Conservation (phyloP, 1,284 basidiomycete species). For the Cerioporus squamosus region DNA sequence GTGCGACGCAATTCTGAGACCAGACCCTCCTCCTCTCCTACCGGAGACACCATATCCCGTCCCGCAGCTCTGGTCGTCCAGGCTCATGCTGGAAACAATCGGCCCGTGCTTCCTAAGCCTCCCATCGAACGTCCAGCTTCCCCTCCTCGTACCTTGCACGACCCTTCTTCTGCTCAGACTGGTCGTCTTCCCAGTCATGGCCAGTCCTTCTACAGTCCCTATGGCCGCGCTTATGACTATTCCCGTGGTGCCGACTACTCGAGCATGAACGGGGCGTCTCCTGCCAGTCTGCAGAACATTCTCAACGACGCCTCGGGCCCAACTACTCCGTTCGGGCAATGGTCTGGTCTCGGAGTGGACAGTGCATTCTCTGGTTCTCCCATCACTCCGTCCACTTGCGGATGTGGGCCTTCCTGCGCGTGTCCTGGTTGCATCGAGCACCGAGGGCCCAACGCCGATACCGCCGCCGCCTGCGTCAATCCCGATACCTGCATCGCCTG, state of each 20-base stretch:
- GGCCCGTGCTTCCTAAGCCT: constrained; percentile 40
- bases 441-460: constrained; percentile 38
- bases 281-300: not conserved
- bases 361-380: not conserved
- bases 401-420: constrained; percentile 56
- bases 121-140: constrained; percentile 40
- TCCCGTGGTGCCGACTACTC: constrained; percentile 34
- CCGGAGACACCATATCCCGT: constrained; percentile 18
- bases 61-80: constrained; percentile 33
- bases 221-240: constrained; percentile 62
- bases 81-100: constrained; percentile 30
- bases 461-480: constrained; percentile 44
- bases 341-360: not conserved
- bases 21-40: not conserved
- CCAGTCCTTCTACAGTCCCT: constrained; percentile 57
- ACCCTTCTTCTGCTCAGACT: constrained; percentile 18
- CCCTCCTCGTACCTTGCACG: constrained; percentile 26
- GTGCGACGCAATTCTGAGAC: constrained; percentile 16
- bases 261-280: constrained; percentile 2
- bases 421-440: constrained; percentile 60
- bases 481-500: constrained; percentile 57
- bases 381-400: constrained; percentile 40
- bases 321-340: not conserved
- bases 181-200: constrained; percentile 45
- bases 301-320: not conserved